phyloP scores from a whole-genome alignment of 2,329 filamentous ascomycete species.

The Periconia sp. region DNA sequence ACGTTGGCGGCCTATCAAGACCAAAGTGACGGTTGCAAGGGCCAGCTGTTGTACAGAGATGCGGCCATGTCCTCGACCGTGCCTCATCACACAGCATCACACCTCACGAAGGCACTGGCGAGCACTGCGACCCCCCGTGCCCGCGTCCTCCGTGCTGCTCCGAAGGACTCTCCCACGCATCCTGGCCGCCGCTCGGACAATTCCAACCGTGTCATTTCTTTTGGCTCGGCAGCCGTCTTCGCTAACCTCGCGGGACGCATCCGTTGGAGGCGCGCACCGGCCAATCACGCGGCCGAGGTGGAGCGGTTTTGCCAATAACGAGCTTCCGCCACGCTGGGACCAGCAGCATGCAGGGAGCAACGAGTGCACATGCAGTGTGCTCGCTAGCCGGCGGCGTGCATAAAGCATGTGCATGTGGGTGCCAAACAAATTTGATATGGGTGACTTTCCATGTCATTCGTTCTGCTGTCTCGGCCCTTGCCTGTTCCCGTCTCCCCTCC shows the following conservation, averaged over 20 bases:
- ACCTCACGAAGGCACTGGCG: too few species aligned
- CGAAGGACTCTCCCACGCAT: constrained; percentile 17
- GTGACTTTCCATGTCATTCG: constrained; percentile 34
- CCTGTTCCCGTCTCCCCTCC: constrained; percentile 34
- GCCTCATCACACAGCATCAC: constrained; percentile 27
- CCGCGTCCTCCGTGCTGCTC: constrained; percentile 16
- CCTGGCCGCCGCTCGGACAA: constrained; percentile 18
- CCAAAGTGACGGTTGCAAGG: constrained; percentile 5
- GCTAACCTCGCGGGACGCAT: constrained; percentile 29
- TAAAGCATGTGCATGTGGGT: constrained; percentile 32
- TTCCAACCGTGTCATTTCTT: constrained; percentile 29
- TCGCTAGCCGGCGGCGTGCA: constrained; percentile 35
- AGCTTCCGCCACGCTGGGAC: constrained; percentile 24
- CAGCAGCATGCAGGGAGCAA: constrained; percentile 31
- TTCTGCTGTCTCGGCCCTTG: constrained; percentile 17
- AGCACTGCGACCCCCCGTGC: too few species aligned
- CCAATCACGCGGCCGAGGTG: constrained; percentile 24
- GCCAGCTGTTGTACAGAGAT: constrained; percentile 8
- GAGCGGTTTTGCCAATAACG: constrained; percentile 15
- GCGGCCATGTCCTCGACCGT: constrained; percentile 12
- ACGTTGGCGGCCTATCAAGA: constrained; percentile 6
- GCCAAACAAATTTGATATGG: constrained; percentile 40
- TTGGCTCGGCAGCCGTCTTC: constrained; percentile 27
- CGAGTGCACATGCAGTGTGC: constrained; percentile 22
- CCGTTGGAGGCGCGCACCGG: constrained; percentile 23